Evolutionary conservation across 352 stramenopile genomes (phyloP).

Genomic region (Phytophthora sansomeana): DNA sequence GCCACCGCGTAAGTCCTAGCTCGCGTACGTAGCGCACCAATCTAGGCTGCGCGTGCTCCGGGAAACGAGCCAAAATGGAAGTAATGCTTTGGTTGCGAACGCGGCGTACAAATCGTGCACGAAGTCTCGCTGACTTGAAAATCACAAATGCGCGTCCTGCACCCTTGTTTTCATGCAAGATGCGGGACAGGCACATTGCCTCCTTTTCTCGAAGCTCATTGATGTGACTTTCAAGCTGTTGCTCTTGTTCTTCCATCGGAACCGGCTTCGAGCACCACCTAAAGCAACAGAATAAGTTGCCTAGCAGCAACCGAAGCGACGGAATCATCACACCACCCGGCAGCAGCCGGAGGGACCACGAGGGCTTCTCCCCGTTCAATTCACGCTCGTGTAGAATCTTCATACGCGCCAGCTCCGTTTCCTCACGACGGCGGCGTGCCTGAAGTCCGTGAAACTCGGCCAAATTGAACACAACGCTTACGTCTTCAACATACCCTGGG

Average conservation of each 20-base stretch:
- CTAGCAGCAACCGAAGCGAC: constrained; percentile 56
- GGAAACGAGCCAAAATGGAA: constrained; percentile 77
- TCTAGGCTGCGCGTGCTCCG: constrained; percentile 60
- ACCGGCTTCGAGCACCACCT: constrained; percentile 50
- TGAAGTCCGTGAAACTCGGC: constrained; percentile 76
- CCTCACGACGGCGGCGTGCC: constrained; percentile 51
- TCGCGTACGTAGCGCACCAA: constrained; percentile 84
- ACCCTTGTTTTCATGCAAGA: constrained; percentile 75
- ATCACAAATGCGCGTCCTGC: constrained; percentile 84
- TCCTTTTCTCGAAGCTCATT: constrained; percentile 67
- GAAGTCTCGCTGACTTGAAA: constrained; percentile 78
- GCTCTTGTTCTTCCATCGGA: constrained; percentile 55
- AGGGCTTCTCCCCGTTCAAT: constrained; percentile 47
- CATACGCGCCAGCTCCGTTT: constrained; percentile 66
- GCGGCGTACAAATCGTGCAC: constrained; percentile 79
- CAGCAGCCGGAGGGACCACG: constrained; percentile 73
- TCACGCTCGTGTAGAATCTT: constrained; percentile 59
- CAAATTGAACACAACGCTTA: constrained; percentile 85
- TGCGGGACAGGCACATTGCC: constrained; percentile 54
- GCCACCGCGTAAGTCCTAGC: constrained; percentile 79
- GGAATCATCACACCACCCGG: constrained; percentile 79
- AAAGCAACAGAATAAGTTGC: constrained; percentile 54
- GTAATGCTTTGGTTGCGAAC: constrained; percentile 80
- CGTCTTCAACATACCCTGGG: constrained; percentile 80
- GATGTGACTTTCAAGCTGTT: constrained; percentile 51